These are phyloP conservation scores for Brassica incana DNA, from an alignment of 345 rosid species.

Conservation along the genomic window DNA sequence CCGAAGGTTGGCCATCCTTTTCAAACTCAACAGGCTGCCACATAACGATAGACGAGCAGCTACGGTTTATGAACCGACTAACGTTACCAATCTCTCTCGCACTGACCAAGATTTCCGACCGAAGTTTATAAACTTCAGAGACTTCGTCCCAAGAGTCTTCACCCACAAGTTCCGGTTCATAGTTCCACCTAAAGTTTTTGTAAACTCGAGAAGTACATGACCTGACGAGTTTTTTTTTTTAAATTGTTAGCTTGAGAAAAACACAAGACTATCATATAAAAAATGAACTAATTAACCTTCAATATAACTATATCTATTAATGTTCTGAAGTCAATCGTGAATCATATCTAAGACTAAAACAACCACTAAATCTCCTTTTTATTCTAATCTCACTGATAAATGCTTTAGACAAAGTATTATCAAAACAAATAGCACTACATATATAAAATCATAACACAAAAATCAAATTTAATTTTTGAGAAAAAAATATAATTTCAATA, in stretches of 20 bases:
- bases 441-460: neutral
- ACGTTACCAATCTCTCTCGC: slow-evolving; percentile 50
- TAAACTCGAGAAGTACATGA: slow-evolving; percentile 37
- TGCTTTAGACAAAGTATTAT: no score
- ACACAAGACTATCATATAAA: no score
- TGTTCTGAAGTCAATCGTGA: neutral
- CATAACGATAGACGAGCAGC: slow-evolving; percentile 46
- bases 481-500: neutral
- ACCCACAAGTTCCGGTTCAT: slow-evolving; percentile 11
- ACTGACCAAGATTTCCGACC: slow-evolving; percentile 38
- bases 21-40: slow-evolving; percentile 65
- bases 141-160: slow-evolving; percentile 30
- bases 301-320: neutral
- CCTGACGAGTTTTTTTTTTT: no score
- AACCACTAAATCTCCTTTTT: no score
- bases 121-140: slow-evolving; percentile 37
- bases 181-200: slow-evolving; percentile 12
- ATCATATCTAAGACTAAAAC: no score
- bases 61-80: slow-evolving; percentile 43
- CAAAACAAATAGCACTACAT: neutral
- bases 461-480: neutral
- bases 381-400: no score
- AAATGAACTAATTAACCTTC: neutral
- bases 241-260: no score
- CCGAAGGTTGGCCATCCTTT: neutral